phyloP scores from a whole-genome alignment of 2,329 filamentous ascomycete genomes.

The Colletotrichum limetticola region DNA sequence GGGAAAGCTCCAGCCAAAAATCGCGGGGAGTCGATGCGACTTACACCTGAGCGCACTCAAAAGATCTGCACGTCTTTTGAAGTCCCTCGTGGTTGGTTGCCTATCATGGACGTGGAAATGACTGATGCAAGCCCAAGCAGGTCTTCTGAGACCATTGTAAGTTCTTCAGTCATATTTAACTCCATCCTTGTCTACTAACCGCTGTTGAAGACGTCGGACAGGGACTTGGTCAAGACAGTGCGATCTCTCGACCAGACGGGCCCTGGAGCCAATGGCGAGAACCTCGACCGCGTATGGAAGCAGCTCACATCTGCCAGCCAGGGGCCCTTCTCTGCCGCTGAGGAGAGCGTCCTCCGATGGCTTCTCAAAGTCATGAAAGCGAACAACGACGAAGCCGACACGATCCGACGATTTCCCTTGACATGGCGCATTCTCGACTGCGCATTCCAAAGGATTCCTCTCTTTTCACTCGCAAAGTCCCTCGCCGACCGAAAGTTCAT shows the following conservation, averaged over 20 bases:
- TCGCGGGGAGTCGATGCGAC: slow-evolving; percentile 20
- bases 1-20: slow-evolving; percentile 39
- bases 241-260: slow-evolving; percentile 65
- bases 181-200: background rate
- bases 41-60: background rate
- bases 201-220: slow-evolving; percentile 37
- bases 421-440: slow-evolving; percentile 72
- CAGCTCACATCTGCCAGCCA: slow-evolving; percentile 55
- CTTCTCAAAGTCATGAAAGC: slow-evolving; percentile 71
- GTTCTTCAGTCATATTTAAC: background rate
- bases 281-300: slow-evolving; percentile 61
- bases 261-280: slow-evolving; percentile 55
- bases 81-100: background rate
- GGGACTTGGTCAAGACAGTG: slow-evolving; percentile 61
- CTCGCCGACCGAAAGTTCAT: slow-evolving; percentile 78
- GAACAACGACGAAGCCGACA: slow-evolving; percentile 55
- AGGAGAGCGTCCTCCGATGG: slow-evolving; percentile 70
- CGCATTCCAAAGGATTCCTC: slow-evolving; percentile 72
- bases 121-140: slow-evolving; percentile 3
- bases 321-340: slow-evolving; percentile 61
- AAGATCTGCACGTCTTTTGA: slow-evolving; percentile 1
- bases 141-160: slow-evolving; percentile 22
- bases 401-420: slow-evolving; percentile 64
- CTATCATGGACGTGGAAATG: slow-evolving; percentile 33
- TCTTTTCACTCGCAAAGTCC: slow-evolving; percentile 75